Evolutionary conservation across 2,329 filamentous ascomycete genomes (phyloP).

Genomic region (Nemania abortiva): DNA sequence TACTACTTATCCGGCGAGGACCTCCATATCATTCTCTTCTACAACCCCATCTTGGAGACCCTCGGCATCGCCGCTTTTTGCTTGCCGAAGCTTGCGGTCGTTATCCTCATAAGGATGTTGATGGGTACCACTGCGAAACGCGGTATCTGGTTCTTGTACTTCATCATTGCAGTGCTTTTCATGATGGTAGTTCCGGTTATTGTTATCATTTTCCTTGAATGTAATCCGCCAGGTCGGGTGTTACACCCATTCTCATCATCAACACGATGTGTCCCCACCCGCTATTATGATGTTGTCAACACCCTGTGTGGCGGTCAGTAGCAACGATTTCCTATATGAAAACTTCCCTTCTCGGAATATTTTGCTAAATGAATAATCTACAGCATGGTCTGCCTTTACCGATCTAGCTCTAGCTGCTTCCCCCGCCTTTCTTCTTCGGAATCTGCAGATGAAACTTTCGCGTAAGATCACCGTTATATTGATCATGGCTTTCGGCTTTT

Average conservation of each 20-base stretch:
- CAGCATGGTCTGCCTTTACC: slow-evolving; percentile 22
- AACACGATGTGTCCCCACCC: too few species aligned
- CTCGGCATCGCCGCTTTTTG: neutral
- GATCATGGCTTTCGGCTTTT: slow-evolving; percentile 17
- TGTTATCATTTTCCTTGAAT: too few species aligned
- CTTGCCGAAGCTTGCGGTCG: slow-evolving; percentile 13
- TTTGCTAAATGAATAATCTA: neutral
- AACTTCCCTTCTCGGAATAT: too few species aligned
- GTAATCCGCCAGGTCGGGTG: too few species aligned
- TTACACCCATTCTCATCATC: too few species aligned
- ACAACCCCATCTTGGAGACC: too few species aligned
- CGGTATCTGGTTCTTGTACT: slow-evolving; percentile 20
- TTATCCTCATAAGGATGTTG: slow-evolving; percentile 9
- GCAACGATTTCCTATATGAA: too few species aligned
- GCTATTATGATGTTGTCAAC: too few species aligned
- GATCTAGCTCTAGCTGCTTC: slow-evolving; percentile 11
- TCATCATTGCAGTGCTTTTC: slow-evolving; percentile 10
- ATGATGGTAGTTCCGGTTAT: neutral
- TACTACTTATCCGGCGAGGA: too few species aligned
- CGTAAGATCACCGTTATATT: slow-evolving; percentile 15
- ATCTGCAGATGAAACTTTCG: slow-evolving; percentile 11
- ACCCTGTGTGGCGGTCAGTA: too few species aligned
- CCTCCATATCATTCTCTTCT: too few species aligned
- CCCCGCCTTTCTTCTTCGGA: slow-evolving; percentile 13
- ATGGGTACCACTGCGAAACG: slow-evolving; percentile 18